Conservation (phyloP, 768 basidiomycete genomes). For the Boletus rex-veris region DNA sequence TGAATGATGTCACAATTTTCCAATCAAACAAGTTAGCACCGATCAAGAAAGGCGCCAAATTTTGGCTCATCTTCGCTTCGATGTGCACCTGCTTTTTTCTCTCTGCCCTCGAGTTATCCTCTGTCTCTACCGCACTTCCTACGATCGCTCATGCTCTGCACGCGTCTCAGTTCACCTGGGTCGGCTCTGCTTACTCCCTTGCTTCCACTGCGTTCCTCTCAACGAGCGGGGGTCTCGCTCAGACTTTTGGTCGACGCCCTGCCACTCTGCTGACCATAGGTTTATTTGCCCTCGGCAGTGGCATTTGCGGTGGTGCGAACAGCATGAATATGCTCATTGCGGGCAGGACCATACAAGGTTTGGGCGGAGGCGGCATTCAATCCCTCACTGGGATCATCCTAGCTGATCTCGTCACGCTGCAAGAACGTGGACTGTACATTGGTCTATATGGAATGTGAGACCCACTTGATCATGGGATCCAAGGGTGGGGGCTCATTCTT, state of each 20-base stretch:
- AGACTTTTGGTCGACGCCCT: constrained; percentile 40
- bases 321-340: constrained; percentile 42
- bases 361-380: constrained; percentile 40
- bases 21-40: too few relatives aligned
- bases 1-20: too few relatives aligned
- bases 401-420: constrained; percentile 44
- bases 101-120: constrained; percentile 30
- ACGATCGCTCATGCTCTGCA: constrained; percentile 39
- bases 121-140: constrained; percentile 41
- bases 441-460: constrained; percentile 38
- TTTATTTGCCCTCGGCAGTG: constrained; percentile 42
- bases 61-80: constrained; percentile 32
- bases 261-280: constrained; percentile 30
- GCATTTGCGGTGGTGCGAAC: constrained; percentile 38
- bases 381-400: constrained; percentile 40
- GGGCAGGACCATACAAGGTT: constrained; percentile 40
- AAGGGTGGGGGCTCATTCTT: neutral
- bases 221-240: constrained; percentile 35
- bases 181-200: constrained; percentile 44
- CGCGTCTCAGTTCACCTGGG: constrained; percentile 42
- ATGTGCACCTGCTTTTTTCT: constrained; percentile 23
- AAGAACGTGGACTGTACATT: constrained; percentile 40
- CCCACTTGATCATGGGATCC: neutral
- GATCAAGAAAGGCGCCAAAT: constrained; percentile 6
- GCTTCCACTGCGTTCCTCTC: constrained; percentile 41